Base-by-base conservation (phyloP, 176 grass and related monocot genomes). In the Triticum monococcum region DNA sequence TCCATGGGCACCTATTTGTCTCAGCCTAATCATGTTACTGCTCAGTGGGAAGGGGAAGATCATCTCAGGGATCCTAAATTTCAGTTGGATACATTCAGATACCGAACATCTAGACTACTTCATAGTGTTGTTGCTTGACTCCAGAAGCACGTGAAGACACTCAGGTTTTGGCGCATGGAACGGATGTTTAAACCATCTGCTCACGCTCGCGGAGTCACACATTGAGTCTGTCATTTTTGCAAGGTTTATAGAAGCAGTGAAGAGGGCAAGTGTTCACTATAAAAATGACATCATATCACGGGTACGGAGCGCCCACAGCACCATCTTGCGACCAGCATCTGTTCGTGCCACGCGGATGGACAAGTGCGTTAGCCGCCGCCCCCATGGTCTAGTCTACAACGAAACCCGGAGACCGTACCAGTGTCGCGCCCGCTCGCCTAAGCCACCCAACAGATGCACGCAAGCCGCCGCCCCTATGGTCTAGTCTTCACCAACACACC, bases 91-190 rank as follows among this genome's bases (percentile, higher is more conserved):
- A 94, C 97, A 62, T 99, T 99, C 40, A 94, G 97, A 70, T 90
- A 99, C 68, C 97, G 97, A 83, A 99, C 97, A 40, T 99, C 94
- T 38, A 87, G 94, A 22, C 85, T 99, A 72, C 90, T 99, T 70
- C 97, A 99, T 80, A 99, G 94, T 54, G 97, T 92, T 64, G 97
- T 92, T 68, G 89, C 86, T 48, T 84, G 97, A 71, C 92, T 99
- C 69, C 90, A 93, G 67, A 96, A 99, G 85, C 97, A 99, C 56
- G 86, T 45, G 89, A 96, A 89, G 74, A 93, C 85, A 3, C 92
- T 96, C n/a, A 77, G 88, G 94, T 64, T 99, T 99, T 77, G 97
- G 97, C 83, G 97, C 97, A 1, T 99, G 97, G 97, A 99, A 99
- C 79, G 93, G 97, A 87, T 99, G 97, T 72, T 94, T 96, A 87